Base-by-base conservation (phyloP, 352 stramenopile genomes). In the Phytopythium kandeliae region DNA sequence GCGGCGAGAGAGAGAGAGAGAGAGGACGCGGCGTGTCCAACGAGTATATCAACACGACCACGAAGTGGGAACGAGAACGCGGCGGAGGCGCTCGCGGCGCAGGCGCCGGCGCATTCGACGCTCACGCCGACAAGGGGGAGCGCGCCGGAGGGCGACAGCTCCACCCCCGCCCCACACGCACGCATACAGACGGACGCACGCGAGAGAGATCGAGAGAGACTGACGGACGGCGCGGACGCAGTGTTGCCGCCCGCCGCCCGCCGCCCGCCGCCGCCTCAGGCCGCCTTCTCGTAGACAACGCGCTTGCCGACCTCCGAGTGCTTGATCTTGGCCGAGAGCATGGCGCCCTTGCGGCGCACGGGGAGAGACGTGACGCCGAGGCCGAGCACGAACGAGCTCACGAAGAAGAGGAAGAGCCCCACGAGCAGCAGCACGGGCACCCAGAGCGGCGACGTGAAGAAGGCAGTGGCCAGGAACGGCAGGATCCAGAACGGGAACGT, bases 401-500 rank as follows among this genome's bases (percentile, higher is more conserved):
- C 54, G 51, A 89, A 88, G 12, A 73, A 63, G 41, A 85, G 49
- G 58, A 92, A 89, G 42, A 77, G 24, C 7, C 74, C 78, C 9
- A 86, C 60, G 2, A 92, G 44, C 36, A 86, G 51, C 48, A 90
- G 26, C 15, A 90, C 58, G 7, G 82, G 82, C 26, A 92, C 66
- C 82, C 82, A 92, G 46, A 92, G 31, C 19, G 82, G 82, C 25
- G 82, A 71, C 57, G 78, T 92, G 60, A 92, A 90, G 60, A 92
- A 90, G 34, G 71, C 65, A 19, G 75, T 82, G 26, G 69, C 57
- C 51, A 90, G 41, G 65, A 92, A 84, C 57, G 82, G 82, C 21
- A 92, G 61, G 67, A 92, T 89, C 82, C 82, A 92, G 58, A 92
- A 75, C 50, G 82, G 82, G 54, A 90, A 78, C 65, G 82, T 92